Evolutionary conservation across 768 basidiomycete species (phyloP).

Genomic region (Amyloporia xantha): DNA sequence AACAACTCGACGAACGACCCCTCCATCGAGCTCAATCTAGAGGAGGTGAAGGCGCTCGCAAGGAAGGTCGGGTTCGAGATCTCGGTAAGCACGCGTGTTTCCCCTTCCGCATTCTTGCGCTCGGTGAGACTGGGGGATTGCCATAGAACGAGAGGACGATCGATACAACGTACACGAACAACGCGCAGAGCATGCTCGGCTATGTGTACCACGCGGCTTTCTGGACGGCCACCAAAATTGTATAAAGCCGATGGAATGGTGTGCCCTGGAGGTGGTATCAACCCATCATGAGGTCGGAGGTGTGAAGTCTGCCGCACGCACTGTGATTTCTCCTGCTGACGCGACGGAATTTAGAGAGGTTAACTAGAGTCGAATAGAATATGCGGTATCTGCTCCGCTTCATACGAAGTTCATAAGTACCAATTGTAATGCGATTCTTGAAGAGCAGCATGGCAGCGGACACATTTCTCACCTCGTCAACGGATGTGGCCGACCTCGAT

Average conservation of each 20-base stretch:
- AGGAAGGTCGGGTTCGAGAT: slow-evolving; percentile 75
- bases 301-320: too few relatives aligned
- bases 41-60: slow-evolving; percentile 77
- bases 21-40: slow-evolving; percentile 84
- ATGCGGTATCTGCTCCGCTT: too few relatives aligned
- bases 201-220: slow-evolving; percentile 83
- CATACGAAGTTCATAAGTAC: too few relatives aligned
- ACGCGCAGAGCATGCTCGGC: slow-evolving; percentile 71
- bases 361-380: too few relatives aligned
- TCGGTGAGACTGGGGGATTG: too few relatives aligned
- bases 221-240: slow-evolving; percentile 63
- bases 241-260: slow-evolving; percentile 6
- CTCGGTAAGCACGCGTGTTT: slow-evolving; percentile 54
- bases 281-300: not conserved
- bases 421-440: too few relatives aligned
- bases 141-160: slow-evolving; percentile 72
- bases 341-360: too few relatives aligned
- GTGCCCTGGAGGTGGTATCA: not conserved
- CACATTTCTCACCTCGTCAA: too few relatives aligned
- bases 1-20: slow-evolving; percentile 77
- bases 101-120: not conserved
- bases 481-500: too few relatives aligned
- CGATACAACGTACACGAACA: slow-evolving; percentile 82
- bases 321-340: too few relatives aligned
- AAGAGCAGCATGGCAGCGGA: too few relatives aligned